phyloP scores from a whole-genome alignment of 345 rosid genomes.

The Fremontodendron californicum region DNA sequence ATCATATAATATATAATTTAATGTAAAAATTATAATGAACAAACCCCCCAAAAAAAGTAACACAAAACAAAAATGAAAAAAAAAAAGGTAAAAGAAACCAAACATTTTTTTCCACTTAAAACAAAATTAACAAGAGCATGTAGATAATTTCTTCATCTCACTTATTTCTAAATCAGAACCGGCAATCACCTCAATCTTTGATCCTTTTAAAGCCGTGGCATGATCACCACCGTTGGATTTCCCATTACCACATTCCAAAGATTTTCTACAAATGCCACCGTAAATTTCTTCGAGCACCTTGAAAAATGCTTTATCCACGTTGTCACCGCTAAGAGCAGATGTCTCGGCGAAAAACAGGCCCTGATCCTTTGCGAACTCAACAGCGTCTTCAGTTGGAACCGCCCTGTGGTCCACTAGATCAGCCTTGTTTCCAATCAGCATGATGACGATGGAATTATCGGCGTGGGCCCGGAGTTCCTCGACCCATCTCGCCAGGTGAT shows the following conservation, averaged over 20 bases:
- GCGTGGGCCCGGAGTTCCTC: conserved; percentile 77
- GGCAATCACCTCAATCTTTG: conserved; percentile 55
- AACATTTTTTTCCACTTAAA: too few species aligned
- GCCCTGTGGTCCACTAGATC: conserved; percentile 62
- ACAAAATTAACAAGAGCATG: conserved; percentile 51
- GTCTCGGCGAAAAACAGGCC: conserved; percentile 74
- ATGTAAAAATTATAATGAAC: not conserved
- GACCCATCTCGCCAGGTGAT: conserved; percentile 67
- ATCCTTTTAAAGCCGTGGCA: conserved; percentile 40
- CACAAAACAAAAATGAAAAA: not conserved
- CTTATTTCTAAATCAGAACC: conserved; percentile 60
- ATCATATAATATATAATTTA: not conserved
- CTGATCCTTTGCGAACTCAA: conserved; percentile 74
- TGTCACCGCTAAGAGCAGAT: conserved; percentile 74
- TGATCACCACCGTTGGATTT: conserved; percentile 25
- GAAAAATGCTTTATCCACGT: conserved; percentile 66
- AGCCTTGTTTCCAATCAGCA: conserved; percentile 75
- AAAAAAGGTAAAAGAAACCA: not conserved
- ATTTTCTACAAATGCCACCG: conserved; percentile 43
- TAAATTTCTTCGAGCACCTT: conserved; percentile 60
- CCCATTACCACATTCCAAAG: conserved; percentile 26
- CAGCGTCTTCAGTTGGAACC: conserved; percentile 63
- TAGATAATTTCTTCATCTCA: conserved; percentile 43
- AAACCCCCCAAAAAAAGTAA: not conserved
- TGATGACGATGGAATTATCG: conserved; percentile 64